Evolutionary conservation across 441 rosid species (phyloP).

Genomic region (Gossypium schwendimanii): DNA sequence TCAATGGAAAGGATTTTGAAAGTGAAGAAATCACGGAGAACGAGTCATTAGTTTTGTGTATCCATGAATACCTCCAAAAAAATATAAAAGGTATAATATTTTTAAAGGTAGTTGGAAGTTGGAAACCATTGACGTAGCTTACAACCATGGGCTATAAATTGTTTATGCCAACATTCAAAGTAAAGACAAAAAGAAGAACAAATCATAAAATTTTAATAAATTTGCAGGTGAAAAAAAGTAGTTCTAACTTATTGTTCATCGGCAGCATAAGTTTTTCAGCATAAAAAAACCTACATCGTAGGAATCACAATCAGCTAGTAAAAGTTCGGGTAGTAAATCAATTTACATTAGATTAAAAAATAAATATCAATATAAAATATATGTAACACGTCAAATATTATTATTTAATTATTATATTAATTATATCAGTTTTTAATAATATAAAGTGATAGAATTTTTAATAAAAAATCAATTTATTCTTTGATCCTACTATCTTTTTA

Average conservation of each 20-base stretch:
- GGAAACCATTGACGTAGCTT: slow-evolving; percentile 18
- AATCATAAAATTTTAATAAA: not conserved
- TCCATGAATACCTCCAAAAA: not conserved
- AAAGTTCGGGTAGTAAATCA: too few species aligned
- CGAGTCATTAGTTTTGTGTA: not conserved
- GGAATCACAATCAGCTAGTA: too few species aligned
- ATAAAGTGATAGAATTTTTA: too few species aligned
- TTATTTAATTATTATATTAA: too few species aligned
- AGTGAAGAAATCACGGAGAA: slow-evolving; percentile 12
- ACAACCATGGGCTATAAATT: not conserved
- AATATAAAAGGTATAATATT: not conserved
- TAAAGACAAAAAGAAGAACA: not conserved
- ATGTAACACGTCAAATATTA: too few species aligned
- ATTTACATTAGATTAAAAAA: too few species aligned
- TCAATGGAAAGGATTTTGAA: not conserved
- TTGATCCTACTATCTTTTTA: too few species aligned
- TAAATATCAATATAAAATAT: too few species aligned
- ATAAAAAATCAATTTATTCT: too few species aligned
- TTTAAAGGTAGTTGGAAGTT: slow-evolving; percentile 7
- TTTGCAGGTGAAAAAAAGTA: not conserved
- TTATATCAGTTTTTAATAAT: too few species aligned
- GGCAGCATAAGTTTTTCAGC: not conserved
- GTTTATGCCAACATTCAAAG: not conserved
- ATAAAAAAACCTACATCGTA: not conserved
- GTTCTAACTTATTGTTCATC: not conserved